phyloP scores from a whole-genome alignment of 306 rosid species.

The Argentina anserina region DNA sequence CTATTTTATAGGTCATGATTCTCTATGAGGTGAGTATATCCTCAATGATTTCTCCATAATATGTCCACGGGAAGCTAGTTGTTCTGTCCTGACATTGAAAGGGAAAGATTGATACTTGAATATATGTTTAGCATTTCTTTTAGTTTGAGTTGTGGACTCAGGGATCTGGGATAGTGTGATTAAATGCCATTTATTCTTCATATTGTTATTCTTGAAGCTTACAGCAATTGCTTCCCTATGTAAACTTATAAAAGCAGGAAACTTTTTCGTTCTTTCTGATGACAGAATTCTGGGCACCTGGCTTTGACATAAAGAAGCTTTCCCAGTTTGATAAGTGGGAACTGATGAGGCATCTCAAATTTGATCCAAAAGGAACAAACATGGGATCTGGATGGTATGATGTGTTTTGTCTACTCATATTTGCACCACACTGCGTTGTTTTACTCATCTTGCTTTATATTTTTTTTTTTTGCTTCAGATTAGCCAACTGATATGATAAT shows the following conservation, averaged over 20 bases:
- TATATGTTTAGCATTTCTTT: background rate
- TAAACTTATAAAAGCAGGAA: conserved; percentile 2
- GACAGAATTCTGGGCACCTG: conserved; percentile 11
- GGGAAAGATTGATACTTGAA: background rate
- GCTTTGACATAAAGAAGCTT: conserved; percentile 19
- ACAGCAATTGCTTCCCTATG: conserved; percentile 12
- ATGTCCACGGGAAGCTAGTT: background rate
- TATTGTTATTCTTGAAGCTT: conserved; percentile 5
- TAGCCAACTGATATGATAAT: conserved; percentile 7
- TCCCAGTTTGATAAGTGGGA: conserved; percentile 17
- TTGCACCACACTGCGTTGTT: conserved; percentile 11
- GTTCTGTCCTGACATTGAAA: background rate
- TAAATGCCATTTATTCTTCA: background rate
- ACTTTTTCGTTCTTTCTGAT: conserved; percentile 8
- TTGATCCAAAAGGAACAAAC: background rate
- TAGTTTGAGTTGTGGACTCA: background rate
- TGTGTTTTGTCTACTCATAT: conserved; percentile 16
- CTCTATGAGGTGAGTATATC: conserved; percentile 7
- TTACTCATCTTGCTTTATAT: background rate
- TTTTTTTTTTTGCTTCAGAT: conserved; percentile 6
- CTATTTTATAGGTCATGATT: conserved; percentile 10
- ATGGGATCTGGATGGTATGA: conserved; percentile 25
- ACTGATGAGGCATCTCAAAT: conserved; percentile 17
- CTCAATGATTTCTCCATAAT: background rate
- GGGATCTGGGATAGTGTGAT: background rate